Conservation (phyloP, 352 stramenopile species). For the Thraustotheca clavata region DNA sequence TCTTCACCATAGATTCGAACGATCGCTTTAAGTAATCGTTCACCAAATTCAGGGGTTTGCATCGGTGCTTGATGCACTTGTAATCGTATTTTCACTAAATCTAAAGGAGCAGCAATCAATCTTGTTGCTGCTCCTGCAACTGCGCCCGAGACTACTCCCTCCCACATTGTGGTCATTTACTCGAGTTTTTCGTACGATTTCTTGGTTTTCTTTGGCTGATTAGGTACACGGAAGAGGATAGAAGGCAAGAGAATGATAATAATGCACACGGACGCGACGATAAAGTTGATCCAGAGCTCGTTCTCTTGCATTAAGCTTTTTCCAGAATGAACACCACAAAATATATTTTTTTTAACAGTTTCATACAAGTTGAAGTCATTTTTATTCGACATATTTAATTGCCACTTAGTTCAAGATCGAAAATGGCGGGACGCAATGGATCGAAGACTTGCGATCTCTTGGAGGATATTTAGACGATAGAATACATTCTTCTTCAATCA, state of each 20-base stretch:
- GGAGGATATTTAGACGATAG: too few relatives aligned
- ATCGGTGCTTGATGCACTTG: conserved; percentile 59
- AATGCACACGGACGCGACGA: conserved; percentile 49
- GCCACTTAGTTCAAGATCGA: too few relatives aligned
- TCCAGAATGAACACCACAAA: neutral
- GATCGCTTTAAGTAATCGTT: conserved; percentile 39
- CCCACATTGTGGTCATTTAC: conserved; percentile 26
- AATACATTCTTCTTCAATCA: neutral
- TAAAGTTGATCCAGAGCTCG: conserved; percentile 46
- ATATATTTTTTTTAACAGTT: too few relatives aligned
- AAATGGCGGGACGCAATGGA: too few relatives aligned
- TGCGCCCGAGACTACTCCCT: conserved; percentile 51
- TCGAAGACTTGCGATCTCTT: too few relatives aligned
- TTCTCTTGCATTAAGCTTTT: conserved; percentile 8
- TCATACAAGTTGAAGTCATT: too few relatives aligned
- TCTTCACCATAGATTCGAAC: conserved; percentile 69
- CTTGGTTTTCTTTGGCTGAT: conserved; percentile 2
- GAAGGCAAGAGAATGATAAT: conserved; percentile 57
- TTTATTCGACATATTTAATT: too few relatives aligned
- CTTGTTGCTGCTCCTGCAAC: conserved; percentile 54
- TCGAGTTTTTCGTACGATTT: conserved; percentile 23
- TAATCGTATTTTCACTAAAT: conserved; percentile 78
- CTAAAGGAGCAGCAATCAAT: conserved; percentile 61
- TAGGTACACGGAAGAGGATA: conserved; percentile 39
- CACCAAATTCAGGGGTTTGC: conserved; percentile 38